These are phyloP conservation scores for Gaeumannomyces sp. DNA, from an alignment of 2,329 filamentous ascomycete species.

Conservation along the genomic window DNA sequence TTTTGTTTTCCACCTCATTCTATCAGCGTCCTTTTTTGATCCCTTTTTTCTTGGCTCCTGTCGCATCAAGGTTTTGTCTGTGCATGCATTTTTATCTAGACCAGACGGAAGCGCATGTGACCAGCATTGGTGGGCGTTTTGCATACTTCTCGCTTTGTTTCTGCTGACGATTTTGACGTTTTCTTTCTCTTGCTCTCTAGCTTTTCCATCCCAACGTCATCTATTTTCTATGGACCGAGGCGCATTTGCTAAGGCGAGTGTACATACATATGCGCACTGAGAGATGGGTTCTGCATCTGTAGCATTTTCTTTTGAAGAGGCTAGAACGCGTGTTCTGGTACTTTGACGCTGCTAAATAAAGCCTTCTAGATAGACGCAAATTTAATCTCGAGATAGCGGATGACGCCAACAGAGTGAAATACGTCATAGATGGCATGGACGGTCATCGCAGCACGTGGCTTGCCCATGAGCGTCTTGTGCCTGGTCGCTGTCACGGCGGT, in stretches of 20 bases:
- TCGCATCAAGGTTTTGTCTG: not conserved
- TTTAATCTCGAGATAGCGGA: not conserved
- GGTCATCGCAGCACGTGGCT: not conserved
- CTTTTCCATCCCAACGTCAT: not conserved
- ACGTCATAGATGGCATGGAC: not conserved
- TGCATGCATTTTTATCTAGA: not conserved
- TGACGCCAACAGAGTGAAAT: not conserved
- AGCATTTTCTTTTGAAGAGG: not conserved
- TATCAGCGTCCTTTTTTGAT: not conserved
- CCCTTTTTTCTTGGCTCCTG: not conserved
- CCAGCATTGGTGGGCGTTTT: not conserved
- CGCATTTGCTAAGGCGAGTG: not conserved
- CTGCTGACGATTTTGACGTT: too few species aligned
- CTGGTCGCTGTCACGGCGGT: not conserved
- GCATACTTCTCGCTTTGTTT: not conserved
- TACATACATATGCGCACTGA: not conserved
- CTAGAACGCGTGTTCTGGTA: not conserved
- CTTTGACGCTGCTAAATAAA: not conserved
- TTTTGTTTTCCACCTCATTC: not conserved
- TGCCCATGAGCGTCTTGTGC: not conserved
- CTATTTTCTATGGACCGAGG: not conserved
- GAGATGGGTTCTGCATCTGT: not conserved
- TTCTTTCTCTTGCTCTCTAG: not conserved
- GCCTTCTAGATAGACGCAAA: not conserved
- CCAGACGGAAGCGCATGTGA: not conserved